Base-by-base conservation (phyloP, 192 early-diverging fungal genomes). In the Oehlia diaphana region DNA sequence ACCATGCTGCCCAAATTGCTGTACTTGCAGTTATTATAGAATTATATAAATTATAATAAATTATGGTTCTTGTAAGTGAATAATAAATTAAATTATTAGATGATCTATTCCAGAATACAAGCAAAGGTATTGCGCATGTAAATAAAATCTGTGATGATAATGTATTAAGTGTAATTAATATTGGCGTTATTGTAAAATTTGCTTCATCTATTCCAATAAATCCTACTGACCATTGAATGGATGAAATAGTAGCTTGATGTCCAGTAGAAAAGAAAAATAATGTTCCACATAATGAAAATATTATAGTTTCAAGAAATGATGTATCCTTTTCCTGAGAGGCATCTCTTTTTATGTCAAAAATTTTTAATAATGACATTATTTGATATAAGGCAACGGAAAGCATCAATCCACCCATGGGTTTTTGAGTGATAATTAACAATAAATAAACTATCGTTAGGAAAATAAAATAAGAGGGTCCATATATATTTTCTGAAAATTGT, bases 221-320 rank as follows among this genome's bases (percentile, higher is more conserved):
- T 2, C 93, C 96, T 0, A 94, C 85, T 31, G 92, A 91, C 95
- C 95, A 98, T 77, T 97, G 96, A 12, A 98, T 91, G n/a, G 94
- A 93, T 9, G 93, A 88, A 66, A 98, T 84, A 7, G 92, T 95
- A 70, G 91, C 89, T 83, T 99, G 98, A 81, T 99, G 98, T 12
- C 95, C 96, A 2, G 97, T 97, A 13, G 92, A 85, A 87, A 98
- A 99, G 81, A 94, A 99, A 12, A 89, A 83, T 28, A 88, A 84
- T 64, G 88, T 90, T 10, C 88, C 79, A 68, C 93, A 82, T 19
- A 91, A 78, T 7, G 89, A 85, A 63, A 90, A 77, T 47, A 91
- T 65, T 0, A 85, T 80, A 62, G 87, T 76, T 1, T 86, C 85
- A 49, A 89, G 53, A 39, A 91, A 78, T 77, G 26, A 64, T 80